phyloP scores from a whole-genome alignment of 345 rosid species.

The Salix caprea region DNA sequence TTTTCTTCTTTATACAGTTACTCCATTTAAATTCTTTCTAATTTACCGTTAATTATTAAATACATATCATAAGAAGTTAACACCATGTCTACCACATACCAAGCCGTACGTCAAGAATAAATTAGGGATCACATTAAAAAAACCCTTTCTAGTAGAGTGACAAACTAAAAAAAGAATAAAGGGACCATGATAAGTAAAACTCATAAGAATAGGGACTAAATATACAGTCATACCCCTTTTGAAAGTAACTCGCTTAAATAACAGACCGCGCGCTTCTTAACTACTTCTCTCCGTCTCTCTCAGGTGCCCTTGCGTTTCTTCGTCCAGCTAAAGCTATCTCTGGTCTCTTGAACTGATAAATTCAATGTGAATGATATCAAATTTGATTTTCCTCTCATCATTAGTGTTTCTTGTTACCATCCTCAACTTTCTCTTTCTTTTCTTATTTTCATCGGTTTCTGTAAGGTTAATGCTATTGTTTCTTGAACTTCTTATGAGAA shows the following conservation, averaged over 20 bases:
- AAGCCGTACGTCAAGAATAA: not conserved
- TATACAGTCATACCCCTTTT: not conserved
- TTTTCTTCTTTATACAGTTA: not conserved
- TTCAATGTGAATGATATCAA: not conserved
- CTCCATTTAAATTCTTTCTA: not conserved
- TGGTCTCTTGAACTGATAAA: not conserved
- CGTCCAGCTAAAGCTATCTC: not conserved
- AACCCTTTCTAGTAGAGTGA: not conserved
- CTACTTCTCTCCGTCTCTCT: not conserved
- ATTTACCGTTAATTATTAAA: not conserved
- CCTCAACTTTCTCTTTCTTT: not conserved
- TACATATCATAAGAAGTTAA: not conserved
- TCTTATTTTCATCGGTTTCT: not conserved
- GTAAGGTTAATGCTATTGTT: not conserved
- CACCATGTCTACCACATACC: not conserved
- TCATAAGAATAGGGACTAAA: not conserved
- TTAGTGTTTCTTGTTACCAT: not conserved
- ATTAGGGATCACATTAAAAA: not conserved
- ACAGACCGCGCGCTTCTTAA: not conserved
- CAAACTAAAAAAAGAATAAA: not conserved
- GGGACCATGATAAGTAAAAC: not conserved
- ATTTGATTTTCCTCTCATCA: not conserved
- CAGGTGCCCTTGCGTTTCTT: slow-evolving; percentile 4
- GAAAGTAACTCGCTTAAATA: not conserved
- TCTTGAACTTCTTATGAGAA: not conserved